These are phyloP conservation scores for Aspergillus nanangensis DNA, from an alignment of 495 filamentous ascomycete genomes.

Conservation along the genomic window DNA sequence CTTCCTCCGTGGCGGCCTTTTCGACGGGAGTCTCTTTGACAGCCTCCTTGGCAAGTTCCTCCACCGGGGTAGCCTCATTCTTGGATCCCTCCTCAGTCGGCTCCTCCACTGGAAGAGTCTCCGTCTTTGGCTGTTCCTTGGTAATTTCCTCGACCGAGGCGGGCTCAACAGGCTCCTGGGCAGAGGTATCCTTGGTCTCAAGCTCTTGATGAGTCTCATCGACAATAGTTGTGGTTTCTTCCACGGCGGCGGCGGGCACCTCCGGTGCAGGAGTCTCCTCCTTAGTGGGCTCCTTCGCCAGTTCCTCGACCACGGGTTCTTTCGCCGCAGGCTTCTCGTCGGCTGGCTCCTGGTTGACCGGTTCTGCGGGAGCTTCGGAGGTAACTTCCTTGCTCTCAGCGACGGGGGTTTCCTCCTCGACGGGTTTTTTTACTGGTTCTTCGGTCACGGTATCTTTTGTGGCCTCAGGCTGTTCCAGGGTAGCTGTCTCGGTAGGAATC, in stretches of 20 bases:
- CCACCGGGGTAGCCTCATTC: not conserved
- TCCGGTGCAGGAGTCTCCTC: not conserved
- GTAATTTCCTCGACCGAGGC: not conserved
- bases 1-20: not conserved
- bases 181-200: no score
- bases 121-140: not conserved
- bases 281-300: not conserved
- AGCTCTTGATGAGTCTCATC: no score
- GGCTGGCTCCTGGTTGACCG: constrained; percentile 4
- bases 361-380: not conserved
- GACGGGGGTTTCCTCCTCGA: no score
- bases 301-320: constrained; percentile 6
- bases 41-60: not conserved
- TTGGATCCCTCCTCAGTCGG: not conserved
- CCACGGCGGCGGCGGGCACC: no score
- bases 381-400: not conserved
- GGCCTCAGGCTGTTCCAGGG: not conserved
- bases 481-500: not conserved
- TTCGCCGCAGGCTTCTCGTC: constrained; percentile 13
- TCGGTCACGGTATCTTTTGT: not conserved
- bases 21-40: not conserved
- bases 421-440: no score
- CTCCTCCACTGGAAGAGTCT: not conserved
- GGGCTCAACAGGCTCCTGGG: not conserved
- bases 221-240: no score